A percentile compares a stretch with the other conserved stretches of the same genome.
Evolutionary conservation across 176 grass and related monocot species (phyloP).

Genomic region (Ananas comosus): DNA sequence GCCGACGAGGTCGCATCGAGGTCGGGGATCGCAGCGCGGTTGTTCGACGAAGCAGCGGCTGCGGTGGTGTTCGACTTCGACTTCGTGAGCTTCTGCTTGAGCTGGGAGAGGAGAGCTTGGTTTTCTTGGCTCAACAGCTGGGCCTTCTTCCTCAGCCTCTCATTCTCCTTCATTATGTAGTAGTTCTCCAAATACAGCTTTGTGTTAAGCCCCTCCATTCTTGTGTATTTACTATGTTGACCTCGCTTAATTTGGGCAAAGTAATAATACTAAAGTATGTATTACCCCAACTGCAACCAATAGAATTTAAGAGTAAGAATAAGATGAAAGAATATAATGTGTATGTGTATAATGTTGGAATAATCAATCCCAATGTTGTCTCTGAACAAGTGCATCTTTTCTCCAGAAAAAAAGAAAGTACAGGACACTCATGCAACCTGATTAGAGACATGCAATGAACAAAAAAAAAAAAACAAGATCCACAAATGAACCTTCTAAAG

Average conservation of each 20-base stretch:
- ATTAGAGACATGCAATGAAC: not conserved
- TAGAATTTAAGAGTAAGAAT: too few species aligned
- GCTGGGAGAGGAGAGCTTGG: slow-evolving; percentile 53
- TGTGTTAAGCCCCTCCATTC: slow-evolving; percentile 63
- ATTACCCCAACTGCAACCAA: too few species aligned
- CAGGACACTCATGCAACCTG: not conserved
- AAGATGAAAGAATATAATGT: too few species aligned
- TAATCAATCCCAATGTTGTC: not conserved
- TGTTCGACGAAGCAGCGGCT: not conserved
- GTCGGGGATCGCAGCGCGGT: slow-evolving; percentile 34
- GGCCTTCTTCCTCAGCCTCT: slow-evolving; percentile 73
- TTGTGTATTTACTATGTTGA: not conserved
- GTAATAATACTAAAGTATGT: too few species aligned
- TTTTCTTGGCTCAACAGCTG: slow-evolving; percentile 77
- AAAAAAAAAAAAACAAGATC: not conserved
- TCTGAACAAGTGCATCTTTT: not conserved
- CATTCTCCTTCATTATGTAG: slow-evolving; percentile 82
- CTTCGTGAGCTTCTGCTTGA: slow-evolving; percentile 67
- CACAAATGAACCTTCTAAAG: slow-evolving; percentile 5
- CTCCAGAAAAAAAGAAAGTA: not conserved
- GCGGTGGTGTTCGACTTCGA: slow-evolving; percentile 4
- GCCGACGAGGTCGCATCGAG: slow-evolving; percentile 39
- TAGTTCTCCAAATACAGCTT: slow-evolving; percentile 82
- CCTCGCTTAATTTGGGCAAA: not conserved
- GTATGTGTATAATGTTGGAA: too few species aligned